Evolutionary conservation across 768 basidiomycete genomes (phyloP), one percentile per base, ranked within the genome.

Genomic region (Russula olivacea): DNA sequence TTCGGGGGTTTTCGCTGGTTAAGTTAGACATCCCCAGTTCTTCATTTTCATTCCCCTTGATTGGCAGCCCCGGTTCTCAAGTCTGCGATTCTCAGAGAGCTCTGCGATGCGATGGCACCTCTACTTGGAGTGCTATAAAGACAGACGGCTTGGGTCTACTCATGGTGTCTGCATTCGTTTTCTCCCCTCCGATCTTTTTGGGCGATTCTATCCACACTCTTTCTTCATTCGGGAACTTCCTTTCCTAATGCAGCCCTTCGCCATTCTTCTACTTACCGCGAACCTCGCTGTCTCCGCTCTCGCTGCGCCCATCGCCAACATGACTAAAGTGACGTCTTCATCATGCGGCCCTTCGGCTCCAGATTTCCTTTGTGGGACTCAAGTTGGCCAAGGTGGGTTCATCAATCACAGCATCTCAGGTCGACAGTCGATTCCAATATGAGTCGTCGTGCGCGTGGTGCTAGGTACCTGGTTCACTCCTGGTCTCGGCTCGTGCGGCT

Each of bases 401-500:
- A 40, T 43, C 53, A 41, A 55, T 51, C 32, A 14, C 61, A 49
- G 57, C 48, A 38, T 45, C 28, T 7, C 55, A 19, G 52, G 43
- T 61, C n/a, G 9, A 45, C 48, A 28, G 45, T 62, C 38, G 19
- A 48, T 38, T 14, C 56, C 25, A 60, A 53, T 47, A 53, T 47
- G 58, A 36, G 30, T 34, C 55, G 8, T 32, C 8, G 32, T 32
- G 32, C 8, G 3, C 28, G 4, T 6, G 30, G 0, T 23, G 21
- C 57, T 41, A 79, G 79, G 79, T 36, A 87, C 85, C 41, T 86
- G 74, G 73, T 87, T 84, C 68, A 69, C 62, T 23, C 79, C 84
- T 63, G 87, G 85, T 57, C 78, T 87, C 48, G 84, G 84, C 58
- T 79, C 87, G 10, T 88, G 87, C 71, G 86, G 86, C 52, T 78